Evolutionary conservation across 306 rosid genomes (phyloP), one percentile per base, ranked within the genome.

Genomic region (Quercus variabilis): DNA sequence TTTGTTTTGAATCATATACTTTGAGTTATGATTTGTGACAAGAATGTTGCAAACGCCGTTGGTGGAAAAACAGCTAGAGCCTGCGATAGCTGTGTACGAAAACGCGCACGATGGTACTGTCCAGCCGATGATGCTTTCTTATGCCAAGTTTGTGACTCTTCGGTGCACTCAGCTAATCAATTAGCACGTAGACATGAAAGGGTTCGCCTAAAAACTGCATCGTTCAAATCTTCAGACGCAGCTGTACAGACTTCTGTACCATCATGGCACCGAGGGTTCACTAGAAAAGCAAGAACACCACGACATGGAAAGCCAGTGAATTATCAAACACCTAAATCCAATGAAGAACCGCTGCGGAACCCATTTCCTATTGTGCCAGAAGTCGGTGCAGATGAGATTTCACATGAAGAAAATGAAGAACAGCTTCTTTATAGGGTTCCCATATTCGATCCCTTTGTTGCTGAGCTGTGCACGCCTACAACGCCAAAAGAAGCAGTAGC

Each of bases 61-160:
- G 96, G 91, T 1, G 97, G 89, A n/a, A 93, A 91, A 75, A 91
- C 96, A 0, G 96, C 93, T 5, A 83, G 99, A 75, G 97, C 97
- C 7, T 95, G 99, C 41, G 99, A 95, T 20, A 89, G 89, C 87
- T 95, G 99, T 80, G 83, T 93, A n/a, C 86, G 84, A 5, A 91
- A 90, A 80, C 81, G 99, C 2, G 99, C 99, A 8, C 92, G 99
- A 0, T 93, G 98, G 99, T 95, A 91, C 70, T 95, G 99, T 51
- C 96, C 98, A 3, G 97, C 99, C 6, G 99, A 95, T 65, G 99
- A 95, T 70, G 99, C 98, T 54, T 95, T 95, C 70, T 91, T 95
- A 19, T 95, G 99, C 67, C 92, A 90, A 63, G 64, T 90, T 2
- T 96, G 99, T 26, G 98, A 96, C 86, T 86, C 90, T 35, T 85